Conservation (phyloP, 2,329 filamentous ascomycete species). For the Eutypella sp. region DNA sequence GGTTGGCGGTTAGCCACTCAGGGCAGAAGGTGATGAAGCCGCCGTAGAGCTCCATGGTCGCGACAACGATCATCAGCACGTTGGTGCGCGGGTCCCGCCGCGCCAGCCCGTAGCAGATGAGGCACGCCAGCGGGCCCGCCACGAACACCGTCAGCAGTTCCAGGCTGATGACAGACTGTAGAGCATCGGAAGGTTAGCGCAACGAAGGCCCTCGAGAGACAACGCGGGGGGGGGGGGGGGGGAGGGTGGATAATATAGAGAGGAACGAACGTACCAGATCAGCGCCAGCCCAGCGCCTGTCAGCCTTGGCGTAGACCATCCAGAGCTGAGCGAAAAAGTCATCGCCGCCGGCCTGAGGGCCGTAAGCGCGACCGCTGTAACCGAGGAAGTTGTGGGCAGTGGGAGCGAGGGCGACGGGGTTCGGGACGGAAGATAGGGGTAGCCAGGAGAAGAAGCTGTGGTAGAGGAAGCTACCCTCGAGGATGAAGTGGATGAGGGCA, state of each 20-base stretch:
- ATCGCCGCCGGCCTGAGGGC: conserved; percentile 50
- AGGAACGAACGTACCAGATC: conserved; percentile 44
- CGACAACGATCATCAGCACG: conserved; percentile 60
- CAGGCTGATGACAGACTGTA: conserved; percentile 54
- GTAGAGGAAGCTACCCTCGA: conserved; percentile 89
- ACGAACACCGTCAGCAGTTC: conserved; percentile 62
- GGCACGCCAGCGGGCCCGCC: conserved; percentile 54
- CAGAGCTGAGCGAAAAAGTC: conserved; percentile 56
- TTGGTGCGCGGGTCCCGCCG: conserved; percentile 50
- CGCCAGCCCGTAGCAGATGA: conserved; percentile 56
- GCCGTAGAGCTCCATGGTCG: conserved; percentile 63
- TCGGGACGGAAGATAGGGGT: conserved; percentile 28
- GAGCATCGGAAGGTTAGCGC: conserved; percentile 3
- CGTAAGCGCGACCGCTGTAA: conserved; percentile 45
- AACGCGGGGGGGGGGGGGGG: too few relatives aligned
- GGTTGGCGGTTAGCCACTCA: conserved; percentile 60
- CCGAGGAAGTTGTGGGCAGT: conserved; percentile 51
- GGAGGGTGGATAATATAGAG: neutral
- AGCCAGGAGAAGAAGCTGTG: conserved; percentile 77
- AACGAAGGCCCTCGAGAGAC: too few relatives aligned
- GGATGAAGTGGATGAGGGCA: conserved; percentile 82
- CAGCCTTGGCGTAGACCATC: conserved; percentile 65
- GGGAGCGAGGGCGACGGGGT: conserved; percentile 36
- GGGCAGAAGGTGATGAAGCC: conserved; percentile 69
- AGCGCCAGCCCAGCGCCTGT: conserved; percentile 58